These are phyloP conservation scores for Trifolium pratense DNA, from an alignment of 306 rosid genomes.

Conservation along the genomic window DNA sequence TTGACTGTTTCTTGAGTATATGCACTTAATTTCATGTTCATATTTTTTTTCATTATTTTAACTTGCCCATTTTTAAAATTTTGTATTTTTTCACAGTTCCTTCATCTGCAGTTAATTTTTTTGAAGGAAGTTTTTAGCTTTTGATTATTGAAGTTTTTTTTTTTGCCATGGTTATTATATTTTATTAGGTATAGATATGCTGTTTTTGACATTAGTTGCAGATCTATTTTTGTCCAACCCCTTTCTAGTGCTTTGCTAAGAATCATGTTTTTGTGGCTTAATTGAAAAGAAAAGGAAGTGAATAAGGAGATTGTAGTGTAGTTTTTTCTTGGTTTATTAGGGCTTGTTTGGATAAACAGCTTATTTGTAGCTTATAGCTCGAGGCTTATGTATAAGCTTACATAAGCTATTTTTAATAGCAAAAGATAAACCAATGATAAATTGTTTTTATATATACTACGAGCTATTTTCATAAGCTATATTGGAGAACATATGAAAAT, in stretches of 20 bases:
- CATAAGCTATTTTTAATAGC: too few species aligned
- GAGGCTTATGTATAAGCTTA: too few species aligned
- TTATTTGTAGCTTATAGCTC: too few species aligned
- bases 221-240: neutral
- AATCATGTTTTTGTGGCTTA: neutral
- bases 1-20: neutral
- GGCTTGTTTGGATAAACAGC: too few species aligned
- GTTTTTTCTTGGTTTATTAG: conserved; percentile 1
- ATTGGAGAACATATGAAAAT: too few species aligned
- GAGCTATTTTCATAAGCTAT: too few species aligned
- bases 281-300: too few species aligned
- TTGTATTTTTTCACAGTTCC: neutral
- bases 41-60: neutral
- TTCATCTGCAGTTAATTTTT: neutral
- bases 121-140: conserved; percentile 1
- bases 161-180: neutral
- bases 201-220: neutral
- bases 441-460: too few species aligned
- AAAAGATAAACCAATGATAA: too few species aligned
- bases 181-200: neutral
- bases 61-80: neutral
- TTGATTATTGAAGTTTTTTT: neutral
- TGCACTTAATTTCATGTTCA: neutral
- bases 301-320: conserved; percentile 2
- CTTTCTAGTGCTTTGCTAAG: neutral